Evolutionary conservation across 2,329 filamentous ascomycete species (phyloP).

Genomic region (Colletotrichum cordylinicola): DNA sequence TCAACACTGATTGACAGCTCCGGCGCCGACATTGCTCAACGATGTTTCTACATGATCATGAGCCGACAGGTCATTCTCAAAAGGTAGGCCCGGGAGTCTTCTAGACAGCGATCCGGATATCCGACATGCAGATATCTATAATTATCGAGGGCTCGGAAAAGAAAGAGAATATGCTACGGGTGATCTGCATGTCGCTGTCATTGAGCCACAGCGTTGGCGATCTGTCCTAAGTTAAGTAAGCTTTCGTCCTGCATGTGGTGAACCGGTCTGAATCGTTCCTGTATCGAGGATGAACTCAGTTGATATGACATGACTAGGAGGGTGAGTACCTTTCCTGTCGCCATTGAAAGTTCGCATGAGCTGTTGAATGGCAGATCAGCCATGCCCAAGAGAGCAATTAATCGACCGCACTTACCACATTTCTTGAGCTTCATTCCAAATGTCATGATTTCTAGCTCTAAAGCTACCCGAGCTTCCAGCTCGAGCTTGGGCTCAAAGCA

Average conservation of each 20-base stretch:
- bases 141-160: neutral
- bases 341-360: neutral
- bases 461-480: neutral
- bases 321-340: neutral
- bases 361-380: neutral
- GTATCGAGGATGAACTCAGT: neutral
- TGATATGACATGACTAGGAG: neutral
- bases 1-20: neutral
- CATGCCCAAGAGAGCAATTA: neutral
- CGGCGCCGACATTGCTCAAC: neutral
- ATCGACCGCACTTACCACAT: neutral
- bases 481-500: neutral
- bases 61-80: neutral
- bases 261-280: neutral
- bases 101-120: neutral
- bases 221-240: neutral
- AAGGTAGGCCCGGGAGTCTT: neutral
- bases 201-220: neutral
- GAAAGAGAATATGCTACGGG: neutral
- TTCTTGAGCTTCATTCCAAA: neutral
- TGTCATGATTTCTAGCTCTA: neutral
- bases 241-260: neutral
- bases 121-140: neutral
- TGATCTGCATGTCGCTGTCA: neutral
- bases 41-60: neutral